Conservation (phyloP, 306 rosid genomes). For the Begonia loranthoides region DNA sequence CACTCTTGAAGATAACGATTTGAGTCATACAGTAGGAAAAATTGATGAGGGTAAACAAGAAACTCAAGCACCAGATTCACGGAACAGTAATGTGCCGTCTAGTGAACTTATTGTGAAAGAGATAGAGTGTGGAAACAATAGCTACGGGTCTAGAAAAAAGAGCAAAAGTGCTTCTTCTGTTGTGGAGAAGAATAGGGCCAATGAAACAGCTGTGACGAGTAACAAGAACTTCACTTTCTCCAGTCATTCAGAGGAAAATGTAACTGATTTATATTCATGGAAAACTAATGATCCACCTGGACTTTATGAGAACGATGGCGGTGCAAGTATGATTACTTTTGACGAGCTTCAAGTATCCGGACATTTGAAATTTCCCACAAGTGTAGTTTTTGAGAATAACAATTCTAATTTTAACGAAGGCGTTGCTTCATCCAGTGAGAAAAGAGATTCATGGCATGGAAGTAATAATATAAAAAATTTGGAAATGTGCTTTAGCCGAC, state of each 20-base stretch:
- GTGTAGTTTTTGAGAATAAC: constrained; percentile 27
- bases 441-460: constrained; percentile 48
- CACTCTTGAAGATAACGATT: constrained; percentile 45
- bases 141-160: constrained; percentile 50
- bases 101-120: constrained; percentile 86
- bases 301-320: constrained; percentile 33
- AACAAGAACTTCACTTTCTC: constrained; percentile 48
- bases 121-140: constrained; percentile 74
- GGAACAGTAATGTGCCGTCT: constrained; percentile 38
- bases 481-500: constrained; percentile 28
- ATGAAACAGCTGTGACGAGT: constrained; percentile 48
- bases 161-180: constrained; percentile 39
- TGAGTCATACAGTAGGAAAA: constrained; percentile 21
- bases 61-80: constrained; percentile 23
- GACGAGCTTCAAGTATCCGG: constrained; percentile 28
- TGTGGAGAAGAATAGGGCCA: constrained; percentile 44
- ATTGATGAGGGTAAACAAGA: constrained; percentile 43
- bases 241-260: constrained; percentile 49
- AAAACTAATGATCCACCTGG: constrained; percentile 44
- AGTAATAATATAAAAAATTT: constrained; percentile 35
- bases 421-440: constrained; percentile 28
- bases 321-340: constrained; percentile 16
- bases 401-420: constrained; percentile 33
- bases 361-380: constrained; percentile 27
- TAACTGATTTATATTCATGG: constrained; percentile 66